Evolutionary conservation across 495 filamentous ascomycete genomes (phyloP).

Genomic region (Durotheca rogersii): DNA sequence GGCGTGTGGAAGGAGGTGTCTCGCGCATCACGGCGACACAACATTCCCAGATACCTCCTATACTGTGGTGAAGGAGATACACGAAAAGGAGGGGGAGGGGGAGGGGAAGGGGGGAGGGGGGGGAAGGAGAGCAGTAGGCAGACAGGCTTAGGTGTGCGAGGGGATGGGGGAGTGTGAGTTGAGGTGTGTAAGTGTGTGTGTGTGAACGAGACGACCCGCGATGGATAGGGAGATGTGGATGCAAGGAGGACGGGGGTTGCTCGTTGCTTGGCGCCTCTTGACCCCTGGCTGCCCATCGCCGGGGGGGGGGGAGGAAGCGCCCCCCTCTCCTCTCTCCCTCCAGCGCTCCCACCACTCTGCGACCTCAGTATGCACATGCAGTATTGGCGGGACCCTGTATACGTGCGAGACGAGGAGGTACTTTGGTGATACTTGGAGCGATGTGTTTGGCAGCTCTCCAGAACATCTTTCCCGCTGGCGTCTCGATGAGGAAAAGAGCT

Average conservation of each 20-base stretch:
- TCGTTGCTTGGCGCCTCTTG: constrained; percentile 34
- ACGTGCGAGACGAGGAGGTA: constrained; percentile 30
- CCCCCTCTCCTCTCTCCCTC: constrained; percentile 30
- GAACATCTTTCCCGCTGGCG: constrained; percentile 9
- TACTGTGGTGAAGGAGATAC: constrained; percentile 15
- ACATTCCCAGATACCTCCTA: constrained; percentile 18
- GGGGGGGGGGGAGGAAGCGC: too few species aligned
- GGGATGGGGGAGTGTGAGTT: too few species aligned
- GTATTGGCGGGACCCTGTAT: constrained; percentile 27
- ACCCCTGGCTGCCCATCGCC: constrained; percentile 29
- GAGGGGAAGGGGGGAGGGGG: constrained; percentile 7
- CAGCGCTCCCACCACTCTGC: constrained; percentile 29
- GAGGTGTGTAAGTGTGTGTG: neutral
- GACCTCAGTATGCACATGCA: constrained; percentile 32
- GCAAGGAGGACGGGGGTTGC: constrained; percentile 30
- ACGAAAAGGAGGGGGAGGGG: constrained; percentile 3
- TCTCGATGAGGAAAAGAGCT: constrained; percentile 21
- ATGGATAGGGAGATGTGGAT: constrained; percentile 30
- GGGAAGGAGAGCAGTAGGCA: too few species aligned
- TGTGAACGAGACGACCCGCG: constrained; percentile 19
- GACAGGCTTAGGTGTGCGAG: neutral
- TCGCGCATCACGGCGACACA: constrained; percentile 19
- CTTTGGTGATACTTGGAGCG: constrained; percentile 33
- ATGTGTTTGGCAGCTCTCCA: constrained; percentile 19
- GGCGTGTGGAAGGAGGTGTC: too few species aligned